Conservation (phyloP, 345 rosid species). For the Murraya koenigii region DNA sequence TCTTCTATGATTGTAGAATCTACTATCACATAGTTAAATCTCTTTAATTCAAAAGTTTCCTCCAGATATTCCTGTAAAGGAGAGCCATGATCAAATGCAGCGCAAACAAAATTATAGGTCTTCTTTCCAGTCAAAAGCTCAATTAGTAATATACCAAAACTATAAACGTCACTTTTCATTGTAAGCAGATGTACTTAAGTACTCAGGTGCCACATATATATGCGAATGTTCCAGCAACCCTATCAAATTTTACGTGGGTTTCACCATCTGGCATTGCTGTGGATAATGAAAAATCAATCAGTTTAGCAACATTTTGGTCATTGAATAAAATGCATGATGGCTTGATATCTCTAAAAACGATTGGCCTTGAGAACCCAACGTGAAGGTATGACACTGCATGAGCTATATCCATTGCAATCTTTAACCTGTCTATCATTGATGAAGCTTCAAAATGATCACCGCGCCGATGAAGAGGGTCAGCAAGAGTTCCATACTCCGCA, state of each 20-base stretch:
- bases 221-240: not conserved
- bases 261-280: constrained; percentile 24
- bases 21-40: too few relatives aligned
- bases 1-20: not conserved
- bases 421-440: constrained; percentile 20
- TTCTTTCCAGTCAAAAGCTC: too few relatives aligned
- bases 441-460: not conserved
- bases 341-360: too few relatives aligned
- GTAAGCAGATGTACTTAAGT: too few relatives aligned
- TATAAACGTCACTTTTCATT: constrained; percentile 17
- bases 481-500: not conserved
- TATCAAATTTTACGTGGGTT: not conserved
- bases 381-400: not conserved
- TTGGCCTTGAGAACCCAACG: too few relatives aligned
- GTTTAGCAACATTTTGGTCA: constrained; percentile 7
- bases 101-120: too few relatives aligned
- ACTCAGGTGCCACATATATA: not conserved
- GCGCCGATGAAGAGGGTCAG: too few relatives aligned
- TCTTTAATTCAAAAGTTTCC: too few relatives aligned
- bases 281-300: constrained; percentile 13
- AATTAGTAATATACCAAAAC: too few relatives aligned
- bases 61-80: too few relatives aligned
- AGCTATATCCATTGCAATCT: constrained; percentile 22
- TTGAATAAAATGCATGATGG: not conserved
- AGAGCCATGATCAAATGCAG: too few relatives aligned